A percentile compares a stretch with the other conserved stretches of the same genome.
Evolutionary conservation across 306 rosid genomes (phyloP).

Genomic region (Vigna unguiculata): DNA sequence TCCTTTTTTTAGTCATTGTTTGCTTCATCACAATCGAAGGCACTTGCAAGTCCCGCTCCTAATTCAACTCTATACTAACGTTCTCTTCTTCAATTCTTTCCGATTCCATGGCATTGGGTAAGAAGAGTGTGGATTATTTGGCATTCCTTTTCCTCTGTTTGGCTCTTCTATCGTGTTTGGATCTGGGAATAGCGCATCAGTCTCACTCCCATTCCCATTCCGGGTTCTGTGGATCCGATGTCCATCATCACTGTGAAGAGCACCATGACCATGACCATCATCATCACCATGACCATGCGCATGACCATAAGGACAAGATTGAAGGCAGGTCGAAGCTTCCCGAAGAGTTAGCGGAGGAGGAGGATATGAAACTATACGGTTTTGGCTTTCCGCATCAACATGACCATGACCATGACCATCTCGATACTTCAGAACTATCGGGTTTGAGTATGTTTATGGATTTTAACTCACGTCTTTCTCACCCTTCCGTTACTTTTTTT

Average conservation of each 20-base stretch:
- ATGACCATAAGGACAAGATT: constrained; percentile 40
- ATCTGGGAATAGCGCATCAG: constrained; percentile 60
- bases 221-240: constrained; percentile 28
- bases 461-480: neutral
- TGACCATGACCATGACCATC: constrained; percentile 48
- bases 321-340: constrained; percentile 60
- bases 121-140: neutral
- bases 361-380: constrained; percentile 85
- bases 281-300: constrained; percentile 20
- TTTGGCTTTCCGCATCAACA: constrained; percentile 59
- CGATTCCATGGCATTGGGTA: constrained; percentile 46
- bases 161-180: constrained; percentile 53
- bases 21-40: constrained; percentile 88
- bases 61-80: neutral
- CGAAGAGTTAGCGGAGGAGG: constrained; percentile 96
- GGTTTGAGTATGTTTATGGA: constrained; percentile 59
- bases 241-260: neutral
- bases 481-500: neutral
- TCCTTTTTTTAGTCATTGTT: constrained; percentile 70
- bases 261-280: neutral
- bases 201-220: constrained; percentile 51
- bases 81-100: neutral
- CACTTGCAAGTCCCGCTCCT: constrained; percentile 67
- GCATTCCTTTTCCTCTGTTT: constrained; percentile 40
- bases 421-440: constrained; percentile 57